phyloP scores from a whole-genome alignment of 805 yeast genomes.

The Saccharomycodes ludwigii region DNA sequence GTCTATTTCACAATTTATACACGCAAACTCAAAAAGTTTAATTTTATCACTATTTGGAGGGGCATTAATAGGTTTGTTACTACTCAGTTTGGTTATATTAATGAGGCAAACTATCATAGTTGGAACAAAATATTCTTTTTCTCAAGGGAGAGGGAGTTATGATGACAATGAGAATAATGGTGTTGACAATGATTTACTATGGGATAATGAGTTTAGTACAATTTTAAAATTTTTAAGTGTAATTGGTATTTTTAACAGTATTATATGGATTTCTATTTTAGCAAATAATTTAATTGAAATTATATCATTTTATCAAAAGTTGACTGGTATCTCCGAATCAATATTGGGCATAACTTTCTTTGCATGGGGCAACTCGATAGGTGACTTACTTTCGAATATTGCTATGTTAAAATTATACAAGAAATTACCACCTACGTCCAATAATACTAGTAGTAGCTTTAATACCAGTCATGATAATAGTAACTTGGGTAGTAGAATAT shows the following conservation, averaged over 20 bases:
- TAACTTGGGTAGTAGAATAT: too few relatives aligned
- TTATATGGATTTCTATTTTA: conserved; percentile 21
- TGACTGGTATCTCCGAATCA: conserved; percentile 52
- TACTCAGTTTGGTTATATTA: conserved; percentile 1
- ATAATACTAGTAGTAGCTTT: conserved; percentile 10
- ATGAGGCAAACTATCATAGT: too few relatives aligned
- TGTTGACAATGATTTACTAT: too few relatives aligned
- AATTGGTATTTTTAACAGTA: conserved; percentile 21
- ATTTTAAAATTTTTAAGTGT: conserved; percentile 7
- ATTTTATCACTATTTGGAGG: too few relatives aligned
- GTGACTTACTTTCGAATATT: conserved; percentile 78
- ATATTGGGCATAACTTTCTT: conserved; percentile 83
- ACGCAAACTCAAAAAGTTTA: too few relatives aligned
- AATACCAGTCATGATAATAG: conserved; percentile 4
- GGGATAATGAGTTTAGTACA: conserved; percentile 8
- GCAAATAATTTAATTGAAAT: conserved; percentile 25
- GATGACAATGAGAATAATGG: too few relatives aligned
- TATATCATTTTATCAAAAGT: conserved; percentile 21
- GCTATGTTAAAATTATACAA: conserved; percentile 56
- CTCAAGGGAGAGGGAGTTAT: too few relatives aligned
- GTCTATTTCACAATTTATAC: too few relatives aligned
- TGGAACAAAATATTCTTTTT: too few relatives aligned
- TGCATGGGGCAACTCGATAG: conserved; percentile 88
- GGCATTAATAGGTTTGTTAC: conserved; percentile 3
- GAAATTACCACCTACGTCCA: conserved; percentile 13